Base-by-base conservation (phyloP, 352 stramenopile species). In the Globisporangium paroecandrum region DNA sequence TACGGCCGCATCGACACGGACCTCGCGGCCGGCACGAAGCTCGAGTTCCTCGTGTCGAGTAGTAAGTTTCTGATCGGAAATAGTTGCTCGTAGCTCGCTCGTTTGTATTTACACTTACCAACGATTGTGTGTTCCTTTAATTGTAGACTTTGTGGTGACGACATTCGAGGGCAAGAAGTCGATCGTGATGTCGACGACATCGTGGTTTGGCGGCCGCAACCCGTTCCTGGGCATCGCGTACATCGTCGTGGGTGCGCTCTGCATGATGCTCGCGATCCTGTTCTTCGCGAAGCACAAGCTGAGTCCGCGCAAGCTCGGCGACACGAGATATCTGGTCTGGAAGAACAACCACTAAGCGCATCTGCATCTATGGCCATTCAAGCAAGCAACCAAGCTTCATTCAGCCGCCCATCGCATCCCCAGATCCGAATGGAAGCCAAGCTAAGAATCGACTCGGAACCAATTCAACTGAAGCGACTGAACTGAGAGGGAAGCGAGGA, bases 1-100 rank as follows among this genome's bases (percentile, higher is more conserved):
- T 99, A 99, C 77, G 98, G 97, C 41, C 97, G 94, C 64, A 98
- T 99, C 82, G 85, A 99, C 64, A 79, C 83, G 66, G 88, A 97
- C 64, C 89, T 99, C 61, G 73, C 82, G 1, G 79, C 82, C 9
- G 96, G 95, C 63, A 96, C 89, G 24, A 84, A 87, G 66, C 74
- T 99, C 22, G 87, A 92, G 56, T 98, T 99, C 71, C 74, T 95
- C 22, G 85, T 96, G 20, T 99, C 76, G 68, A 97, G 77, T 82
- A 97, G 85, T 92, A 32, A 32, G 29, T 32, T 32, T 32, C 29
- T 32, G 29, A 32, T 32, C 29, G 29, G 29, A 0, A 32, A 32
- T 32, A 32, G 4, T 32, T 32, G 29, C 29, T 32, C 29, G 4
- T 32, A 32, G 29, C 29, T 32, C 29, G 29, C 29, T 32, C 29